Conservation (phyloP, 1,284 basidiomycete genomes). For the Ceratobasidium theobromae region DNA sequence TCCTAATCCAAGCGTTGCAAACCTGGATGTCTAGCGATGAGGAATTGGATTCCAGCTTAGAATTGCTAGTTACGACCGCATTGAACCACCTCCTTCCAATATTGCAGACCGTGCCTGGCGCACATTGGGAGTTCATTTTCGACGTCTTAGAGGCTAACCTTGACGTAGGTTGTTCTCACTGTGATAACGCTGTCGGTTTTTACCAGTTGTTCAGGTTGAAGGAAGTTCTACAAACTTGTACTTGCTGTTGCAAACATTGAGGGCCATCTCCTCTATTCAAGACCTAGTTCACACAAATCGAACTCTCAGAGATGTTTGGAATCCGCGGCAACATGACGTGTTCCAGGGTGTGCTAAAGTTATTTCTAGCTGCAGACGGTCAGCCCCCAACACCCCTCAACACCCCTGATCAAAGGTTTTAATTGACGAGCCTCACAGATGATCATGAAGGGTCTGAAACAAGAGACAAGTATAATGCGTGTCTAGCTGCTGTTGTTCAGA, state of each 20-base stretch:
- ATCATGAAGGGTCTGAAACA: constrained; percentile 11
- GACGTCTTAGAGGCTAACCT: constrained; percentile 88
- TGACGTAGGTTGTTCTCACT: constrained; percentile 59
- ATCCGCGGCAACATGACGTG: constrained; percentile 55
- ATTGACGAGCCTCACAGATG: no score
- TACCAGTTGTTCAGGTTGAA: background rate
- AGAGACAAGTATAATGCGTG: background rate
- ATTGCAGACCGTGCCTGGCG: constrained; percentile 81
- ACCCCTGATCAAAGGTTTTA: no score
- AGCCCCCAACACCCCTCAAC: constrained; percentile 38
- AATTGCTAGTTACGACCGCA: constrained; percentile 73
- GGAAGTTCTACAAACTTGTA: constrained; percentile 2
- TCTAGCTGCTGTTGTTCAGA: constrained; percentile 28
- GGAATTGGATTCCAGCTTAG: constrained; percentile 66
- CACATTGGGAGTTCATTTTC: constrained; percentile 91
- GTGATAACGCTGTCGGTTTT: background rate
- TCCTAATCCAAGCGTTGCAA: constrained; percentile 84
- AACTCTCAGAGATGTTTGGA: constrained; percentile 68
- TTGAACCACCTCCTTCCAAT: constrained; percentile 83
- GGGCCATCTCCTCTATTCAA: constrained; percentile 67
- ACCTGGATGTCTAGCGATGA: constrained; percentile 77
- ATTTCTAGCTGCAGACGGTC: constrained; percentile 56
- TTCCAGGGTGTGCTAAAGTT: constrained; percentile 62
- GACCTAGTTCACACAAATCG: constrained; percentile 76
- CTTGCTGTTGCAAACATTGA: constrained; percentile 64